phyloP scores from a whole-genome alignment of 768 basidiomycete species.

The Auricularia heimuer region DNA sequence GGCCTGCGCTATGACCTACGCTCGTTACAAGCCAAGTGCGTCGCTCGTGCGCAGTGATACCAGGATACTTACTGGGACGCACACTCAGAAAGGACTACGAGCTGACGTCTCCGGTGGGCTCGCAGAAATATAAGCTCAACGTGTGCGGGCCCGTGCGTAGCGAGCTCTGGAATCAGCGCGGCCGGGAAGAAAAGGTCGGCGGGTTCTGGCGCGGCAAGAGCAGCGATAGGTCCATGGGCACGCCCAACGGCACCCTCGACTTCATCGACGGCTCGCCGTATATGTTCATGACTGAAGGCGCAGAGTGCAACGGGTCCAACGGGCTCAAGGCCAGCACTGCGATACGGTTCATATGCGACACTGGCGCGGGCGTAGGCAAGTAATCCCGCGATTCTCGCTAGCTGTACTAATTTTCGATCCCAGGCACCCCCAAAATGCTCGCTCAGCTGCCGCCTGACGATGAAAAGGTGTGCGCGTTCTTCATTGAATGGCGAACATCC shows the following conservation, averaged over 20 bases:
- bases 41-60: not conserved
- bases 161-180: constrained; percentile 50
- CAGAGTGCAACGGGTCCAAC: constrained; percentile 46
- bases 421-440: constrained; percentile 45
- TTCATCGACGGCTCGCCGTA: constrained; percentile 39
- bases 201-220: constrained; percentile 52
- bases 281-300: constrained; percentile 52
- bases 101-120: constrained; percentile 32
- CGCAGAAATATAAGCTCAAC: constrained; percentile 45
- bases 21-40: not conserved
- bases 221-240: constrained; percentile 70
- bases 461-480: constrained; percentile 61
- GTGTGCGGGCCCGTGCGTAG: constrained; percentile 48
- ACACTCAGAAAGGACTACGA: constrained; percentile 52
- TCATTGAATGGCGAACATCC: constrained; percentile 77
- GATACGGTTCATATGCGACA: constrained; percentile 72
- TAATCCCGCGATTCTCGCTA: constrained; percentile 19
- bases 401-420: not conserved
- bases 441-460: constrained; percentile 63
- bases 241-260: constrained; percentile 9
- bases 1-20: not conserved
- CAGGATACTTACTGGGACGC: not conserved
- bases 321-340: constrained; percentile 48
- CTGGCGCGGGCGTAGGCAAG: constrained; percentile 45
- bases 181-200: constrained; percentile 40